Percentiles rank a stretch among this genome's conserved stretches.
These are phyloP conservation scores for Saccharomycopsis javanensis DNA, from an alignment of 805 yeast species.

Conservation along the genomic window DNA sequence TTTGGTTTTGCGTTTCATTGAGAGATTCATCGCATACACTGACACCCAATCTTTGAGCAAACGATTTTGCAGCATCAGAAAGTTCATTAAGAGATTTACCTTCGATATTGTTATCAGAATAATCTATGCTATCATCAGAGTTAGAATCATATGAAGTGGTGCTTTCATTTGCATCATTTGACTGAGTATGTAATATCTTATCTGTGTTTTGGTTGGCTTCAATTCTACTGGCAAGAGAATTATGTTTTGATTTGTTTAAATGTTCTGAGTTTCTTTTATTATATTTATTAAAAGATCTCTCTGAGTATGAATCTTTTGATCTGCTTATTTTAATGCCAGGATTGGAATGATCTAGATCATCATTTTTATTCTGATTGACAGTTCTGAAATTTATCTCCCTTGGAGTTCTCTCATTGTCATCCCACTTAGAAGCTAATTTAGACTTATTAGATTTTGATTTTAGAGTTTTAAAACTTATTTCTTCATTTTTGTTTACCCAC, in stretches of 20 bases:
- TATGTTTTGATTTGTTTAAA: background rate
- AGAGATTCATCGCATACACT: background rate
- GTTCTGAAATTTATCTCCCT: background rate
- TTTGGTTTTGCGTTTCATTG: background rate
- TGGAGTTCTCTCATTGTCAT: background rate
- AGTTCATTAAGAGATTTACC: background rate
- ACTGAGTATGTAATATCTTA: background rate
- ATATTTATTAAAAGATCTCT: background rate
- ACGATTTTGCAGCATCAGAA: constrained; percentile 4
- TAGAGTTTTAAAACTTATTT: background rate
- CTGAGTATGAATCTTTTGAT: background rate
- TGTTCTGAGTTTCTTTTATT: background rate
- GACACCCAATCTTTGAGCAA: constrained; percentile 3
- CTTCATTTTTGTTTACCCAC: background rate
- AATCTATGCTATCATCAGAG: background rate
- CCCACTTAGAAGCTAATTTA: constrained; percentile 5
- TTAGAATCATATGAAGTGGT: background rate
- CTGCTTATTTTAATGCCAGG: background rate
- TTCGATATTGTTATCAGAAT: background rate
- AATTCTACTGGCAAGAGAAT: background rate
- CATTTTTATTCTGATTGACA: background rate
- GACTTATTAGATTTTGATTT: background rate
- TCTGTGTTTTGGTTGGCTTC: background rate
- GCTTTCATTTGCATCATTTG: background rate
- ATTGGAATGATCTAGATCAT: background rate